These are phyloP conservation scores for Boletus barrowsii DNA, from an alignment of 768 basidiomycete species.

Conservation along the genomic window DNA sequence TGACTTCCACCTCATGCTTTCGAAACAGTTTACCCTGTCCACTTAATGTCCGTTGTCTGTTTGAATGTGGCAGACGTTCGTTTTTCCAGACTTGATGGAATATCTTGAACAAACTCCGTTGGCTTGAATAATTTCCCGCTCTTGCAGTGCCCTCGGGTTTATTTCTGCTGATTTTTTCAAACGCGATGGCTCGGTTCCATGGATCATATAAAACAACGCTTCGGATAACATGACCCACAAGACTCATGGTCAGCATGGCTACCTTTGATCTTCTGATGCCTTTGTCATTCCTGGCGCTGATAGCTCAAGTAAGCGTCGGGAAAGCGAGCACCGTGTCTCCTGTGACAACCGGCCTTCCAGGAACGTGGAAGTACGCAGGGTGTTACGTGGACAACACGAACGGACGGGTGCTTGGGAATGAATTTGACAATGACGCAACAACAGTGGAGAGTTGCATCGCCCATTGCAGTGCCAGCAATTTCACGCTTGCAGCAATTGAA, in stretches of 20 bases:
- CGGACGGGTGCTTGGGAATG: slow-evolving; percentile 57
- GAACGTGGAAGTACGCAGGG: slow-evolving; percentile 55
- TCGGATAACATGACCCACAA: neutral
- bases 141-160: neutral
- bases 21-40: neutral
- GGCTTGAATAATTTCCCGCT: neutral
- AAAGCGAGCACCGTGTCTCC: slow-evolving; percentile 23
- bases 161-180: neutral
- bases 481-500: slow-evolving; percentile 68
- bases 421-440: slow-evolving; percentile 36
- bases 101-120: neutral
- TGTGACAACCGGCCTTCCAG: slow-evolving; percentile 51
- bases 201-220: neutral
- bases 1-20: neutral
- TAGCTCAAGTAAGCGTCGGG: neutral
- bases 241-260: neutral
- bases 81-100: neutral
- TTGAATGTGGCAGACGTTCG: neutral
- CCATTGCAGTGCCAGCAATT: slow-evolving; percentile 53
- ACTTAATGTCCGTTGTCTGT: slow-evolving; percentile 37
- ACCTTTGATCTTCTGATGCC: neutral
- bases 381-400: slow-evolving; percentile 73
- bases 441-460: slow-evolving; percentile 67
- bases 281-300: neutral
- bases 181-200: neutral